A percentile compares a stretch with the other conserved stretches of the same genome.
phyloP scores from a whole-genome alignment of 768 basidiomycete genomes.

The Kwoniella europaea region DNA sequence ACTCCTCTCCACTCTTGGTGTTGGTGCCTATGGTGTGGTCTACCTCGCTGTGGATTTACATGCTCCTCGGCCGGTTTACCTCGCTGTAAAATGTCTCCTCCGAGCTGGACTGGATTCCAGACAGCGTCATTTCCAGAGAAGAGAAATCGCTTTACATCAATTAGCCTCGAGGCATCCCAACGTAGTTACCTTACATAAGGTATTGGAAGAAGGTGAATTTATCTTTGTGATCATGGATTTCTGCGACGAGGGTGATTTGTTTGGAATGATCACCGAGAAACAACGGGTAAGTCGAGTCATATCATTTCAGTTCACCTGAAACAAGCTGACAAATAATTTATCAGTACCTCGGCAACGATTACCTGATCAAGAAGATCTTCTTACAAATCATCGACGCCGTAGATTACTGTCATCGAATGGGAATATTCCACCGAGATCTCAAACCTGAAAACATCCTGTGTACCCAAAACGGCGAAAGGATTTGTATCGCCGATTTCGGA shows the following conservation, averaged over 20 bases:
- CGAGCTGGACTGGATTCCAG: constrained; percentile 65
- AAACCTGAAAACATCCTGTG: constrained; percentile 91
- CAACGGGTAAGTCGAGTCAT: constrained; percentile 56
- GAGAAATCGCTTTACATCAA: constrained; percentile 68
- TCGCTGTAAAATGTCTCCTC: constrained; percentile 87
- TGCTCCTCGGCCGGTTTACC: constrained; percentile 63
- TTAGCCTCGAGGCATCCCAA: constrained; percentile 62
- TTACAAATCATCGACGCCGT: constrained; percentile 91
- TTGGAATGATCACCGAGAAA: constrained; percentile 74
- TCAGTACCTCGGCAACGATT: constrained; percentile 81
- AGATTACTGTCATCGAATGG: constrained; percentile 85
- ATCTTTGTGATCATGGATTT: constrained; percentile 89
- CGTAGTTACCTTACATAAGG: constrained; percentile 72
- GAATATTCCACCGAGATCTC: constrained; percentile 94
- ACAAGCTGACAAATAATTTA: constrained; percentile 7
- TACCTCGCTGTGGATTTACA: constrained; percentile 79
- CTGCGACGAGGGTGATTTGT: constrained; percentile 86
- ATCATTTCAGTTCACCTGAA: background rate
- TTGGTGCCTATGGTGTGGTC: constrained; percentile 94
- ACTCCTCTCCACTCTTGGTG: constrained; percentile 83
- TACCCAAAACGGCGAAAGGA: constrained; percentile 69
- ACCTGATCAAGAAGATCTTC: constrained; percentile 85
- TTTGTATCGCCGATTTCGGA: constrained; percentile 94
- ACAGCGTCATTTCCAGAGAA: constrained; percentile 70
- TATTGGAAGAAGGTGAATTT: constrained; percentile 67